Evolutionary conservation across 306 rosid species (phyloP), one percentile per base, ranked within the genome.

Genomic region (Trichosanthes truncata): DNA sequence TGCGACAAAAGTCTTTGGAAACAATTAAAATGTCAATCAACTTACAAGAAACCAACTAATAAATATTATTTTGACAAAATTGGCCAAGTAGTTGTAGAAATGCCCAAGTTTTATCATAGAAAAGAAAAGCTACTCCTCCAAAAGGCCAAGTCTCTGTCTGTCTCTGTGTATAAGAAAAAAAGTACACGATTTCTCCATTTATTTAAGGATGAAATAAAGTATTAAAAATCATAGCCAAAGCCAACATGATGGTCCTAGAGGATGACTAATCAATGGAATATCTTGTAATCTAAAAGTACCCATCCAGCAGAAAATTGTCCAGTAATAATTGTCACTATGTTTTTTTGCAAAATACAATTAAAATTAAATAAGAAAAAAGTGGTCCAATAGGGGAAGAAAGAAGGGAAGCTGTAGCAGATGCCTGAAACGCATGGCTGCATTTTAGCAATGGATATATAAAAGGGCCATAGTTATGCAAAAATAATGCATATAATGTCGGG

Each of bases 401-500:
- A 0, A 20, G 25, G 29, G 68, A 61, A 29, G 13, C 68, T 61
- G 68, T 29, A 29, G 68, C 40, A 61, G 40, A 61, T 61, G 41
- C 40, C 68, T 35, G 9, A 33, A 65, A 65, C 72, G 72, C 72
- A 65, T 33, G 72, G 72, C 45, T 65, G 7, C 72, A 17, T 43
- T 72, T 26, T 6, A 17, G 38, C 41, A 73, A 26, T 3, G 75
- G 43, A 41, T 36, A 61, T 59, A 25, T 15, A 77, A 41, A 84
- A 77, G 77, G 73, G 76, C 77, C 66, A 75, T 21, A 67, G 74
- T 55, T 84, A 78, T 84, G 86, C 83, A 83, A 83, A 52, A 85
- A 75, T 79, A 84, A 61, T 82, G 79, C 84, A 81, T 81, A 81
- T 15, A 55, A 80, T 91, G 97, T 93, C 89, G 91, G 93, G 85